phyloP scores from a whole-genome alignment of 164 flowering plant species.

The Buxus sempervirens region DNA sequence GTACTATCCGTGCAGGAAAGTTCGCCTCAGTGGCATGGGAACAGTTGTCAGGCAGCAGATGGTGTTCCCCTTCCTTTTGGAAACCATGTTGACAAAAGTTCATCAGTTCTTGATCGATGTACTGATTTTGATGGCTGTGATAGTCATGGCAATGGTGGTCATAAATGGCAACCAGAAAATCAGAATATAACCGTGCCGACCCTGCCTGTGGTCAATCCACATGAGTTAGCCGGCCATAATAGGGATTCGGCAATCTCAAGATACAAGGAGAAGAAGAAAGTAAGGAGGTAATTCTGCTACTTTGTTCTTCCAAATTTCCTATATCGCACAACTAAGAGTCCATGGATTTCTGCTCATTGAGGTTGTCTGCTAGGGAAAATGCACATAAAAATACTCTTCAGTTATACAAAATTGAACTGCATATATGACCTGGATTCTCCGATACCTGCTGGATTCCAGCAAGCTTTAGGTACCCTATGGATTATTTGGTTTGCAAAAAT shows the following conservation, averaged over 20 bases:
- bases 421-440: neutral
- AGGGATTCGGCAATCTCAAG: slow-evolving; percentile 71
- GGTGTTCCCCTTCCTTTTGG: slow-evolving; percentile 23
- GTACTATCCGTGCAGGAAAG: slow-evolving; percentile 32
- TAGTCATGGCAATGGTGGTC: slow-evolving; percentile 12
- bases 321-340: too few relatives aligned
- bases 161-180: slow-evolving; percentile 21
- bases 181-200: slow-evolving; percentile 11
- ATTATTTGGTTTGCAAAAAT: neutral
- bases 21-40: slow-evolving; percentile 25
- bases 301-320: too few relatives aligned
- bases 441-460: neutral
- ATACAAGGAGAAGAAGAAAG: slow-evolving; percentile 84
- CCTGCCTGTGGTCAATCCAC: slow-evolving; percentile 24
- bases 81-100: slow-evolving; percentile 28
- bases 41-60: slow-evolving; percentile 28
- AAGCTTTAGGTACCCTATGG: neutral
- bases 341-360: too few relatives aligned
- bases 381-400: too few relatives aligned
- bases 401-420: too few relatives aligned
- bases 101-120: slow-evolving; percentile 29
- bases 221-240: slow-evolving; percentile 46
- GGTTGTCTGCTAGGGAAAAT: too few relatives aligned
- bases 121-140: slow-evolving; percentile 20
- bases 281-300: slow-evolving; percentile 47